These are phyloP conservation scores for Trifolium repens DNA, from an alignment of 306 rosid species.

Conservation along the genomic window DNA sequence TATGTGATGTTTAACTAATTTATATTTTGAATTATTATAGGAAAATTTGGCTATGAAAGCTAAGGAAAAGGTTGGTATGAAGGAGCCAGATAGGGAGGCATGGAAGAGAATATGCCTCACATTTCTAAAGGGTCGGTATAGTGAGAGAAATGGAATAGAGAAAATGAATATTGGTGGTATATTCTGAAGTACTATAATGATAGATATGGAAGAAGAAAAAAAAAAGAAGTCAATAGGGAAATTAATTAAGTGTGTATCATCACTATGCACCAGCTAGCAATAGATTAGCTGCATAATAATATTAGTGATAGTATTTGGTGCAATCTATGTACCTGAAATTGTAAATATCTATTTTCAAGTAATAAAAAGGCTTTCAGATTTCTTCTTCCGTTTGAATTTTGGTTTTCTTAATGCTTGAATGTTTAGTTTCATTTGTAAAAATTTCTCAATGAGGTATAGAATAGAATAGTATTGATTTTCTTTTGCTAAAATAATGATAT, in stretches of 20 bases:
- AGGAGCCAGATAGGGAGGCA: slow-evolving; percentile 78
- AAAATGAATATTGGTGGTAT: neutral
- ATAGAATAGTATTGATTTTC: too few relatives aligned
- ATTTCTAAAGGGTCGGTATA: neutral
- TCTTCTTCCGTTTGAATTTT: neutral
- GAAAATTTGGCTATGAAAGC: slow-evolving; percentile 53
- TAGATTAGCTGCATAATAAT: neutral
- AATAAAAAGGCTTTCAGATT: slow-evolving; percentile 6
- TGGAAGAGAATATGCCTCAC: slow-evolving; percentile 63
- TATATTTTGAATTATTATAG: slow-evolving; percentile 40
- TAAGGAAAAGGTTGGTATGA: slow-evolving; percentile 51
- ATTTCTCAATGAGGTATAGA: too few relatives aligned
- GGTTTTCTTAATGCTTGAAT: neutral
- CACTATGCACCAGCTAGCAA: neutral
- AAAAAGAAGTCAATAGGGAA: neutral
- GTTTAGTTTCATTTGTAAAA: too few relatives aligned
- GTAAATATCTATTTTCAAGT: slow-evolving; percentile 1
- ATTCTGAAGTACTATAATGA: neutral
- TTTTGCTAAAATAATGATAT: too few relatives aligned
- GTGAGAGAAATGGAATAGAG: neutral
- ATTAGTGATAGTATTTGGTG: neutral
- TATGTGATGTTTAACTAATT: neutral
- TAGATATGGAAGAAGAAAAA: neutral
- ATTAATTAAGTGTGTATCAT: neutral
- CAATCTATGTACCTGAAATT: slow-evolving; percentile 5